Evolutionary conservation across 2,329 filamentous ascomycete species (phyloP).

Genomic region (Monilinia fructicola): DNA sequence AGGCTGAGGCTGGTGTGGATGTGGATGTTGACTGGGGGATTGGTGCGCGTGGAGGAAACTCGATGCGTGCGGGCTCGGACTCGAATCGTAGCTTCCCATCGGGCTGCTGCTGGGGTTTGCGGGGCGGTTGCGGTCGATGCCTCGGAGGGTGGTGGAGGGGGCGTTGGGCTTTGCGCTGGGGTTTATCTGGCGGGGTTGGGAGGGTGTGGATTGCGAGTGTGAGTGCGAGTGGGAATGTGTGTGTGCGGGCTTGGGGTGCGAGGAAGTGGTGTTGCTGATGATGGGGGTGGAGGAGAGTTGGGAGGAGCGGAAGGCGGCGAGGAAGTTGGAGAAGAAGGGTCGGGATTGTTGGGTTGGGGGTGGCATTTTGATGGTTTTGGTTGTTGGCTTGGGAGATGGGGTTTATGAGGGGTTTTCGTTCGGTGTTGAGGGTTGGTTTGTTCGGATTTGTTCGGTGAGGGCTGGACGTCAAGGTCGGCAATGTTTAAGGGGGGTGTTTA

Average conservation of each 20-base stretch:
- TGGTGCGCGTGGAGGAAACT: conserved; percentile 7
- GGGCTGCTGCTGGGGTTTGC: conserved; percentile 22
- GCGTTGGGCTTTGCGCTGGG: conserved; percentile 28
- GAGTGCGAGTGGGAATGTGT: conserved; percentile 37
- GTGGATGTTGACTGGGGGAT: not conserved
- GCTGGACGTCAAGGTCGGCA: not conserved
- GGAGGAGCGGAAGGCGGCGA: conserved; percentile 40
- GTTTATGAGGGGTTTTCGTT: not conserved
- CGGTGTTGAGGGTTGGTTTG: not conserved
- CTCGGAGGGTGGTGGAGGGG: conserved; percentile 31
- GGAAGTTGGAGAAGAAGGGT: conserved; percentile 41
- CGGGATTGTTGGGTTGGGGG: conserved; percentile 38
- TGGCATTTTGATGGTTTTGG: conserved; percentile 5
- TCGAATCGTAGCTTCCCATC: conserved; percentile 21
- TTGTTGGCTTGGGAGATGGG: not conserved
- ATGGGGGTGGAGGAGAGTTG: conserved; percentile 28
- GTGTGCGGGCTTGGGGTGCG: conserved; percentile 31
- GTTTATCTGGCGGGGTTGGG: conserved; percentile 21
- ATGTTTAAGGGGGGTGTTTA: not conserved
- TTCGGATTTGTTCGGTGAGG: not conserved
- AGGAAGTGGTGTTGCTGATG: conserved; percentile 30
- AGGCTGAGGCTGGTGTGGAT: not conserved
- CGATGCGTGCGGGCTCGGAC: conserved; percentile 5
- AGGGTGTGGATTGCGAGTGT: conserved; percentile 22
- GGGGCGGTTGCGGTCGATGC: not conserved